These are phyloP conservation scores for Pontederia crassipes DNA, from an alignment of 176 grass and related monocot genomes.

Conservation along the genomic window DNA sequence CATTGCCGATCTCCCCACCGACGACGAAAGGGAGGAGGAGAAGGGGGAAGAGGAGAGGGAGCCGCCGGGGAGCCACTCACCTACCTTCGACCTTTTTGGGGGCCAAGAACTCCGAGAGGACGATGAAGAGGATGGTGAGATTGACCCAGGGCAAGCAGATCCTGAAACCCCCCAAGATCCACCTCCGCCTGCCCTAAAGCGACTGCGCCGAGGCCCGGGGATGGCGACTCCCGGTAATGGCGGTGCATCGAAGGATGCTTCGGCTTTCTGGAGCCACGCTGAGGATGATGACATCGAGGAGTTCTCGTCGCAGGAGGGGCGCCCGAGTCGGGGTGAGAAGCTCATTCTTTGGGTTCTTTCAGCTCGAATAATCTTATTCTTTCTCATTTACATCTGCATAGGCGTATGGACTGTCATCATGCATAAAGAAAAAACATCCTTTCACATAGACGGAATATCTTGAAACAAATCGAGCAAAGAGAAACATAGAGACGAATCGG, in stretches of 20 bases:
- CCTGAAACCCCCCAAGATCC: not conserved
- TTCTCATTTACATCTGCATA: too few relatives aligned
- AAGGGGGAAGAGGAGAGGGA: conserved; percentile 22
- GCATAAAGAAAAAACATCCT: too few relatives aligned
- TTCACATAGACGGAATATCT: too few relatives aligned
- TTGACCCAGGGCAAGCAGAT: not conserved
- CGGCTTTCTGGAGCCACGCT: too few relatives aligned
- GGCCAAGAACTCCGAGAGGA: conserved; percentile 28
- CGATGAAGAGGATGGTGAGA: conserved; percentile 3
- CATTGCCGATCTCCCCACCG: conserved; percentile 20
- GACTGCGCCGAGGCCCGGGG: conserved; percentile 34
- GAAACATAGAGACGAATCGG: too few relatives aligned
- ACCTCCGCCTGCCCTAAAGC: conserved; percentile 25
- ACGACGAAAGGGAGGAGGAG: conserved; percentile 25
- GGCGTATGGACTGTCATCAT: too few relatives aligned
- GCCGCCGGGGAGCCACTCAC: conserved; percentile 10
- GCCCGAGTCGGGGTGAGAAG: conserved; percentile 3
- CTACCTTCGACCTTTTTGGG: conserved; percentile 28
- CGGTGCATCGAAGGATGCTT: not conserved
- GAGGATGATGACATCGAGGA: conserved; percentile 8
- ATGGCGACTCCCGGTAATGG: not conserved
- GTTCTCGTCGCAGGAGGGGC: conserved; percentile 3
- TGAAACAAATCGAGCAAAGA: too few relatives aligned
- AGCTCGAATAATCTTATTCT: too few relatives aligned
- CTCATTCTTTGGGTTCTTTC: not conserved